These are phyloP conservation scores for Ascochyta clinopodiicola DNA, from an alignment of 2,329 filamentous ascomycete species.

Conservation along the genomic window DNA sequence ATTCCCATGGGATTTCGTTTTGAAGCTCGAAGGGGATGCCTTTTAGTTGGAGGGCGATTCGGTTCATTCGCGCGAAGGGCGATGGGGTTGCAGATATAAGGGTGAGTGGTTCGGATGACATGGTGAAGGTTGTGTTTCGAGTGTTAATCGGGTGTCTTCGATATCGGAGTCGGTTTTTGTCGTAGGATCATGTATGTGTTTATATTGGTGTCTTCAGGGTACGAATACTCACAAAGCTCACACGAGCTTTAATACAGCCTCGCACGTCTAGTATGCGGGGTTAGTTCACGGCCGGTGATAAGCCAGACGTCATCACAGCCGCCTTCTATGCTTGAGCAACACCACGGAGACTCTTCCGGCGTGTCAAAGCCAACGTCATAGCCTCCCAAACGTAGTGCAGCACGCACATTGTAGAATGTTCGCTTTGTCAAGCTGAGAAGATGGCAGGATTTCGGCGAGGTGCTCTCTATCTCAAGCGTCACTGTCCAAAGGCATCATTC, in stretches of 20 bases:
- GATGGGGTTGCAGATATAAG: constrained; percentile 46
- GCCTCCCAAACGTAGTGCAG: not conserved
- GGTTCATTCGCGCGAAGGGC: constrained; percentile 52
- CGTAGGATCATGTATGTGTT: not conserved
- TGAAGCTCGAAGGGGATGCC: constrained; percentile 49
- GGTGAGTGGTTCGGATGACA: constrained; percentile 13
- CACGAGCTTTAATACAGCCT: not conserved
- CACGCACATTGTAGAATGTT: not conserved
- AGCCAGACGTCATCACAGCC: constrained; percentile 7
- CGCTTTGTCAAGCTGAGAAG: not conserved
- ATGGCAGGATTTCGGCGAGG: not conserved
- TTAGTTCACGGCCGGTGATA: not conserved
- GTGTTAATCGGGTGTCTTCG: not conserved
- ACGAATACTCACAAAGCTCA: not conserved
- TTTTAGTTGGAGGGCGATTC: constrained; percentile 51
- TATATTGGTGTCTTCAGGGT: not conserved
- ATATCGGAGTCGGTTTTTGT: not conserved
- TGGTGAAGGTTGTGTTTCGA: not conserved
- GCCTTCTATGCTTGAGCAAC: not conserved
- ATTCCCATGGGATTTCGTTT: constrained; percentile 54
- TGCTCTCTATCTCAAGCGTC: not conserved
- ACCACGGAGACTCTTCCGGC: constrained; percentile 3
- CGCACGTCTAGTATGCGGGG: not conserved
- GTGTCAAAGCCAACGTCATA: not conserved
- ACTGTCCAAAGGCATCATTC: not conserved